Conservation (phyloP, 495 filamentous ascomycete genomes). For the Saxophila tyrrhenica region DNA sequence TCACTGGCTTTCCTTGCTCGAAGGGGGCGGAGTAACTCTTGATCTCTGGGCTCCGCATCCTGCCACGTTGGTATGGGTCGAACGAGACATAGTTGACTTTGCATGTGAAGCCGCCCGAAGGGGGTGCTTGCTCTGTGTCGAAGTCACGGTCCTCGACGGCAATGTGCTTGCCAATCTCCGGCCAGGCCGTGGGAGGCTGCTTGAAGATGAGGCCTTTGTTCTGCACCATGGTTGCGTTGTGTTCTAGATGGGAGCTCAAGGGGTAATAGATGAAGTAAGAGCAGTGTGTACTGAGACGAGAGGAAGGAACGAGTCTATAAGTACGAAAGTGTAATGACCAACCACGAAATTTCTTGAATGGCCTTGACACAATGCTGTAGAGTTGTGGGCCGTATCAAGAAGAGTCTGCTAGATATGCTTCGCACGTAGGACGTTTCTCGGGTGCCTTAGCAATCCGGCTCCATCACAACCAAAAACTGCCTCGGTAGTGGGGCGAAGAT, state of each 20-base stretch:
- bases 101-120: constrained; percentile 56
- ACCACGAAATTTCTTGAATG: too few species aligned
- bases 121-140: constrained; percentile 52
- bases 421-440: too few species aligned
- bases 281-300: not conserved
- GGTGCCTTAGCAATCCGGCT: too few species aligned
- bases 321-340: too few species aligned
- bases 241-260: not conserved
- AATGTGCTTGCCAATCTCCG: constrained; percentile 63
- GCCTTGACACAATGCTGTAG: too few species aligned
- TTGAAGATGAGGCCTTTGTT: constrained; percentile 84
- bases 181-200: constrained; percentile 53
- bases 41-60: constrained; percentile 31
- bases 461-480: too few species aligned
- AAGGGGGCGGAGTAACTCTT: constrained; percentile 32
- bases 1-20: constrained; percentile 31
- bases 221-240: constrained; percentile 29
- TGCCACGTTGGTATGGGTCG: constrained; percentile 81
- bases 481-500: too few species aligned
- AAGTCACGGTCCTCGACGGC: constrained; percentile 54
- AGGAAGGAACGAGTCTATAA: too few species aligned
- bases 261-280: not conserved
- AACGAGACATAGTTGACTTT: constrained; percentile 69
- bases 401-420: too few species aligned
- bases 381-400: too few species aligned